These are phyloP conservation scores for Umbelopsis ramanniana DNA, from an alignment of 192 early-diverging fungal genomes.

Conservation along the genomic window DNA sequence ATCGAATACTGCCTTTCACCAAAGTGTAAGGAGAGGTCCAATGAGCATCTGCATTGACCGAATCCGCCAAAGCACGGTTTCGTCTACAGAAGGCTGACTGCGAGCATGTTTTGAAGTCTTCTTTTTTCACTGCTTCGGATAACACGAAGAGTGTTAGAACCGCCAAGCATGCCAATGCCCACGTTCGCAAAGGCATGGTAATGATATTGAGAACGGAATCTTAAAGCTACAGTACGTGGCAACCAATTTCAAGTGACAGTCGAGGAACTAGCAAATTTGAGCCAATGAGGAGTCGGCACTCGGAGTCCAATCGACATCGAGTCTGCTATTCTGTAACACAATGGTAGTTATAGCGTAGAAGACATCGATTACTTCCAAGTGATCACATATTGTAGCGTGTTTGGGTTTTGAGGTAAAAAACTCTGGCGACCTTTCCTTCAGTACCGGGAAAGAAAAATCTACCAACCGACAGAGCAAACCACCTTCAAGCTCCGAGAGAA, in stretches of 20 bases:
- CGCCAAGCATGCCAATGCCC: slow-evolving; percentile 20
- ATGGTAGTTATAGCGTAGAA: too few relatives aligned
- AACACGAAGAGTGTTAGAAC: slow-evolving; percentile 8
- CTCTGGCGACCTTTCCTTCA: too few relatives aligned
- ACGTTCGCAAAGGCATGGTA: slow-evolving; percentile 13
- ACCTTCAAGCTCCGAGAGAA: slow-evolving; percentile 12
- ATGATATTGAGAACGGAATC: slow-evolving; percentile 1
- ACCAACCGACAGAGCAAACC: neutral
- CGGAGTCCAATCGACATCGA: too few relatives aligned
- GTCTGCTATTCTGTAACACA: too few relatives aligned
- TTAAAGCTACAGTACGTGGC: slow-evolving; percentile 1
- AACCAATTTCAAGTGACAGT: neutral
- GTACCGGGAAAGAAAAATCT: too few relatives aligned
- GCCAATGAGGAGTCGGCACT: too few relatives aligned
- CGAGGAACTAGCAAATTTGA: neutral
- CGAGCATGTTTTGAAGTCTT: slow-evolving; percentile 92
- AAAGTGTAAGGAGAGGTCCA: slow-evolving; percentile 67
- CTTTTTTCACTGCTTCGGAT: slow-evolving; percentile 64
- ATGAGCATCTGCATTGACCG: slow-evolving; percentile 21
- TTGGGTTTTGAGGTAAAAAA: too few relatives aligned
- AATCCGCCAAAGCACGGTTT: slow-evolving; percentile 79
- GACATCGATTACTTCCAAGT: too few relatives aligned
- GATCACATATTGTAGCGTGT: too few relatives aligned
- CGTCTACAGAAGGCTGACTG: slow-evolving; percentile 89
- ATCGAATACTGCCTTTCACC: slow-evolving; percentile 56